A percentile compares a stretch with the other conserved stretches of the same genome.
Conservation (phyloP, 2,329 filamentous ascomycete genomes). For the Penicillium brasilianum region DNA sequence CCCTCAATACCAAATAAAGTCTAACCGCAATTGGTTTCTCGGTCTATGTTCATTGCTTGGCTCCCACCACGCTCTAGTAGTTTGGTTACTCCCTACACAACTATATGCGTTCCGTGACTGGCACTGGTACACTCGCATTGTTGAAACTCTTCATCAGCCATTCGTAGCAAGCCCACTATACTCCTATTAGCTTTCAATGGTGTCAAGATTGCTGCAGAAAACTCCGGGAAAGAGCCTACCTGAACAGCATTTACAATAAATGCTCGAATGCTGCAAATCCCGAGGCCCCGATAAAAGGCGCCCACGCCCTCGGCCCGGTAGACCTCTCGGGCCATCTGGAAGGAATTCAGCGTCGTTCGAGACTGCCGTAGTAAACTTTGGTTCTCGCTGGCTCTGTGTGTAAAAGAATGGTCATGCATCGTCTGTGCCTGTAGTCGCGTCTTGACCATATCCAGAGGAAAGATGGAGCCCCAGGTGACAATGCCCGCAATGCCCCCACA, state of each 20-base stretch:
- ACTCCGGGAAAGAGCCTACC: conserved; percentile 40
- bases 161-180: conserved; percentile 87
- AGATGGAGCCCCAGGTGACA: conserved; percentile 86
- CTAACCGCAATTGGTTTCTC: conserved; percentile 30
- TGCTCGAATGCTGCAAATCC: conserved; percentile 80
- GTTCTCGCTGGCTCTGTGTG: conserved; percentile 29
- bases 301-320: conserved; percentile 67
- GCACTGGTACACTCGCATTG: conserved; percentile 19
- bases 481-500: conserved; percentile 88
- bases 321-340: conserved; percentile 67
- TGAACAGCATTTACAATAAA: conserved; percentile 93
- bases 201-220: not conserved
- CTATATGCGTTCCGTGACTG: conserved; percentile 12
- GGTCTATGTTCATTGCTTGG: conserved; percentile 26
- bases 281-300: conserved; percentile 75
- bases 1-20: conserved; percentile 33
- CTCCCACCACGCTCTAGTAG: not conserved
- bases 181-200: not conserved
- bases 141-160: conserved; percentile 70
- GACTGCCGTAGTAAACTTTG: conserved; percentile 30
- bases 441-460: conserved; percentile 90
- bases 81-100: conserved; percentile 4
- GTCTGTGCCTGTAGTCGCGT: conserved; percentile 83
- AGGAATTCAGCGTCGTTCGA: conserved; percentile 54
- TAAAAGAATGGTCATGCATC: conserved; percentile 26